Evolutionary conservation across 805 yeast genomes (phyloP), one percentile per base, ranked within the genome.

Genomic region (Candida stauntonica): DNA sequence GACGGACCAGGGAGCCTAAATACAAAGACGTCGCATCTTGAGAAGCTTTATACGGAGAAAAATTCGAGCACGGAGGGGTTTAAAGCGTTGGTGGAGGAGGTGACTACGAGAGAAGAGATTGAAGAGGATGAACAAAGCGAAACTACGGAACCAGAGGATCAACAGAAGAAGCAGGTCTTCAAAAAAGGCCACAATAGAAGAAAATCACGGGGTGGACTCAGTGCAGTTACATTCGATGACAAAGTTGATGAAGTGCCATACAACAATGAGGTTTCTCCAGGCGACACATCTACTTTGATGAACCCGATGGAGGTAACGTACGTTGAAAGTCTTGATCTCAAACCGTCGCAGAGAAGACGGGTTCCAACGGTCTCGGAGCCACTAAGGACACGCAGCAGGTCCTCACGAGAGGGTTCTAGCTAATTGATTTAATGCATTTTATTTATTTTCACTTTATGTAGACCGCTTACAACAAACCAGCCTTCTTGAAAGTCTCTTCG

Each of bases 151-250:
- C 23, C 36, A 7, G 44, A 30, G 11, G 46, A 40, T 14, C 26
- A 26, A 14, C 39, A 37, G 12, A 38, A 31, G 37, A 40, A 26
- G 27, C 26, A 33, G 9, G 23, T 33, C 9, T 35, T 41, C 18
- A 47, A 44, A 14, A 52, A 48, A 31, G 38, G 47, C 3, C 58
- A 54, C 31, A 46, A 45, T 23, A 48, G 57, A 46, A 35, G 58
- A n/a, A 54, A 55, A 30, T 43, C 52, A 26, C 45, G 59, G 20
- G 57, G 57, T 31, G 58, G 54, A 3, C 33, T 54, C 9, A 51
- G 55, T 29, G 47, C 55, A 4, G 55, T 52, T 1, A 51, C 33
- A 15, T 50, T 50, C 31, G 56, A 51, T 20, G 56, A 51, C 5
- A 21, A 36, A n/a, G 45, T 36, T 20, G 44, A 39, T 16, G 20